phyloP scores from a whole-genome alignment of 208 protist species.

The Trypanosoma conorhini region DNA sequence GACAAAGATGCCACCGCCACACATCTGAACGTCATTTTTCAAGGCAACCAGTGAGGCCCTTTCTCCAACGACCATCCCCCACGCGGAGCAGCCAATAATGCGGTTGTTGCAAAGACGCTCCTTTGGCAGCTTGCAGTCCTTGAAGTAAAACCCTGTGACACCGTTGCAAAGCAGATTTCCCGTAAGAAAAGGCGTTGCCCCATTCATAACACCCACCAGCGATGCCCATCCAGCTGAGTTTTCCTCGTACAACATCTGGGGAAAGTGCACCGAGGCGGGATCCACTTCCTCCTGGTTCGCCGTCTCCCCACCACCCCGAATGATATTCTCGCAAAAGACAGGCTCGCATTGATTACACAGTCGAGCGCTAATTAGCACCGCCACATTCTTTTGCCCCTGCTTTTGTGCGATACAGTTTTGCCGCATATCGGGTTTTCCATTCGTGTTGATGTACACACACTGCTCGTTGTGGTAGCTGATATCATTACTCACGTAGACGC shows the following conservation, averaged over 20 bases:
- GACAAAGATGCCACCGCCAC: constrained; percentile 38
- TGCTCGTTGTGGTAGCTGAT: constrained; percentile 42
- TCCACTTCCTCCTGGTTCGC: constrained; percentile 22
- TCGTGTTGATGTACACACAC: constrained; percentile 36
- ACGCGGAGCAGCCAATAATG: constrained; percentile 33
- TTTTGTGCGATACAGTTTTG: constrained; percentile 44
- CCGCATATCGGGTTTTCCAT: constrained; percentile 26
- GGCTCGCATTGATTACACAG: constrained; percentile 13
- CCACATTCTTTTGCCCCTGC: constrained; percentile 15
- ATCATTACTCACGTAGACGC: constrained; percentile 41
- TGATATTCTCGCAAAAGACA: constrained; percentile 45
- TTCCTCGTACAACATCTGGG: constrained; percentile 17
- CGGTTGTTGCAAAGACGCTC: constrained; percentile 38
- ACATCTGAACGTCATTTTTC: constrained; percentile 34
- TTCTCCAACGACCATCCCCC: constrained; percentile 28
- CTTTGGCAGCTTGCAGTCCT: constrained; percentile 21
- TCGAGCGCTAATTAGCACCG: constrained; percentile 35
- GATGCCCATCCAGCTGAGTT: constrained; percentile 9
- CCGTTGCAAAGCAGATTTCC: constrained; percentile 45
- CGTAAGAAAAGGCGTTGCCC: constrained; percentile 28
- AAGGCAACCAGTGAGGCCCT: constrained; percentile 14
- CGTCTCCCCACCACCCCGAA: constrained; percentile 31
- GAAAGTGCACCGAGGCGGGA: constrained; percentile 17
- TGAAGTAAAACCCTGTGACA: constrained; percentile 40
- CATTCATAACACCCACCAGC: constrained; percentile 34